Conservation (phyloP, 2,329 filamentous ascomycete genomes). For the Fusarium nygamai region DNA sequence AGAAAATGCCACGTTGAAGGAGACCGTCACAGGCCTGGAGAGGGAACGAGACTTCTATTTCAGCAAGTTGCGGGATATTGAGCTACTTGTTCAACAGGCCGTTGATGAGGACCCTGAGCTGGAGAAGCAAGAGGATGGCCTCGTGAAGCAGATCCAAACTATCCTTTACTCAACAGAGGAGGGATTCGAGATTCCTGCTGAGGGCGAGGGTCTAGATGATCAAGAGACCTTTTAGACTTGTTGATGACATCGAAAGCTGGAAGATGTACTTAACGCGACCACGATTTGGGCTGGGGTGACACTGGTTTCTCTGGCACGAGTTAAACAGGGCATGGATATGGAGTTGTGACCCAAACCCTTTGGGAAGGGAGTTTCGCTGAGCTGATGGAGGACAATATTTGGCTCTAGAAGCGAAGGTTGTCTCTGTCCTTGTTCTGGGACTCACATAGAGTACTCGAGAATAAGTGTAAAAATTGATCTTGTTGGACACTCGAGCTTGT, state of each 20-base stretch:
- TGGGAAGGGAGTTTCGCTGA: constrained; percentile 30
- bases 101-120: constrained; percentile 92
- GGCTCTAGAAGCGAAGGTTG: constrained; percentile 41
- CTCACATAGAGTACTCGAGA: constrained; percentile 18
- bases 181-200: constrained; percentile 88
- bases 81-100: constrained; percentile 91
- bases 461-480: constrained; percentile 29
- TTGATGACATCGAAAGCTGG: constrained; percentile 14
- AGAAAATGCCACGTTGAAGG: constrained; percentile 90
- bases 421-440: constrained; percentile 31
- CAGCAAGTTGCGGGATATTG: constrained; percentile 96
- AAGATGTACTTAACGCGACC: constrained; percentile 43
- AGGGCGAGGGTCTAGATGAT: constrained; percentile 76
- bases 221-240: constrained; percentile 78
- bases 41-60: constrained; percentile 99
- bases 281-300: constrained; percentile 35
- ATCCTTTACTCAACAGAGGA: constrained; percentile 98
- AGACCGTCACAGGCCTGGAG: constrained; percentile 94
- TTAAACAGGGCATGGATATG: constrained; percentile 38
- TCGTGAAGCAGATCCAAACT: constrained; percentile 95
- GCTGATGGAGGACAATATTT: constrained; percentile 26
- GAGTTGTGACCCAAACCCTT: constrained; percentile 42
- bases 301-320: constrained; percentile 29
- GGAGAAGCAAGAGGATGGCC: constrained; percentile 90
- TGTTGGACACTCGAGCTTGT: constrained; percentile 28